These are phyloP conservation scores for Fusarium musae DNA, from an alignment of 2,329 filamentous ascomycete species.

Conservation along the genomic window DNA sequence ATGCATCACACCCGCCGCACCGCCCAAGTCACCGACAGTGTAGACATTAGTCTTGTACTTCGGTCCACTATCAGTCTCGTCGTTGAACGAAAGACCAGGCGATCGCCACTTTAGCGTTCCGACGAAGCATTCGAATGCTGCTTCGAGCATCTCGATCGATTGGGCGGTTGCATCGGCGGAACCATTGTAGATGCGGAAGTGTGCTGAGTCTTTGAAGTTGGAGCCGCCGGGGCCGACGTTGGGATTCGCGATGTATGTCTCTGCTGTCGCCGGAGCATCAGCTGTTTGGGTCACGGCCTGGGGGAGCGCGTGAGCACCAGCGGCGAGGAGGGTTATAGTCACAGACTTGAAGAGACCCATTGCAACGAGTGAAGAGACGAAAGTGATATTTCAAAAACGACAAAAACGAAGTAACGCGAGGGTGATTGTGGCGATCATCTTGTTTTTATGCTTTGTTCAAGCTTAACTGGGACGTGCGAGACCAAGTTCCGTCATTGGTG, in stretches of 20 bases:
- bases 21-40: conserved; percentile 49
- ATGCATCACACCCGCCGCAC: conserved; percentile 57
- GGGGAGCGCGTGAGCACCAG: conserved; percentile 28
- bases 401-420: neutral
- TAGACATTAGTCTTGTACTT: conserved; percentile 61
- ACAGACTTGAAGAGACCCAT: conserved; percentile 30
- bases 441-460: conserved; percentile 6
- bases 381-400: neutral
- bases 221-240: conserved; percentile 49
- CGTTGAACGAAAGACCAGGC: conserved; percentile 51
- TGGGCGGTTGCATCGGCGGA: conserved; percentile 32
- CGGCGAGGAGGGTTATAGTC: conserved; percentile 25
- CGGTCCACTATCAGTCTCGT: conserved; percentile 50
- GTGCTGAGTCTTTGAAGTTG: conserved; percentile 48
- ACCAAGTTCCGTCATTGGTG: conserved; percentile 9
- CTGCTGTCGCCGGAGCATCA: conserved; percentile 22
- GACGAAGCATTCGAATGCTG: conserved; percentile 56
- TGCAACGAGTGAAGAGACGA: neutral
- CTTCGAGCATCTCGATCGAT: conserved; percentile 56
- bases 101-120: conserved; percentile 53
- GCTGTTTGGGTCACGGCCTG: conserved; percentile 7
- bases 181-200: conserved; percentile 54
- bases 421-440: neutral
- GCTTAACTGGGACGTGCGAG: neutral
- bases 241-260: conserved; percentile 46